phyloP scores from a whole-genome alignment of 1,139 yeast genomes.

The Yamadazyma sp. region DNA sequence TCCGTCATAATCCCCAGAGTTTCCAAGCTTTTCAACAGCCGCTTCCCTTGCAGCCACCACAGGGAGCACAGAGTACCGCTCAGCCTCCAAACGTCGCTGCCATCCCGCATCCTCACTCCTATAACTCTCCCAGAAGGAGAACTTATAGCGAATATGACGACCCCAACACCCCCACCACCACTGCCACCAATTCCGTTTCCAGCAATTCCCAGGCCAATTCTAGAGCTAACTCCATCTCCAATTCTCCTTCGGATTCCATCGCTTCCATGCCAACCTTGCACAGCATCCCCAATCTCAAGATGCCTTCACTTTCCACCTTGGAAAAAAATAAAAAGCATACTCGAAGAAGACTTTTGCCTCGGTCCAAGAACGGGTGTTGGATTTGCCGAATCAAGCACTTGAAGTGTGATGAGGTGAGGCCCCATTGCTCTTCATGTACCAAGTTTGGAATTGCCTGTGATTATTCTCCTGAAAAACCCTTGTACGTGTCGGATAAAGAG shows the following conservation, averaged over 20 bases:
- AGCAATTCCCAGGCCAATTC: conserved; percentile 9
- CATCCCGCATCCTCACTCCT: too few relatives aligned
- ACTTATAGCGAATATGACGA: conserved; percentile 6
- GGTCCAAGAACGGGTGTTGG: conserved; percentile 51
- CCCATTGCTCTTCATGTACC: conserved; percentile 38
- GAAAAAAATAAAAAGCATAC: conserved; percentile 30
- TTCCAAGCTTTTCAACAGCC: not conserved
- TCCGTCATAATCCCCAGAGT: conserved; percentile 15
- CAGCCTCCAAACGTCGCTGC: not conserved
- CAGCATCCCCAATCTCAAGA: conserved; percentile 1
- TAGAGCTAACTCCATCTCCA: conserved; percentile 7
- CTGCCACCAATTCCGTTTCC: conserved; percentile 7
- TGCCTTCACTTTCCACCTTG: not conserved
- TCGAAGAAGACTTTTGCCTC: conserved; percentile 41
- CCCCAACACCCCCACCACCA: conserved; percentile 8
- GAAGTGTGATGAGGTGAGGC: conserved; percentile 46
- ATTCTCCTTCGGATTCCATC: conserved; percentile 8
- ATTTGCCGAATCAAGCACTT: conserved; percentile 51
- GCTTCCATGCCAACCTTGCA: conserved; percentile 1
- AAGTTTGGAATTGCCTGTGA: conserved; percentile 48
- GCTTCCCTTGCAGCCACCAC: not conserved
- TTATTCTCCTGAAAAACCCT: conserved; percentile 42
- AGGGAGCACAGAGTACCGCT: not conserved
- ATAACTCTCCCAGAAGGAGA: conserved; percentile 9
- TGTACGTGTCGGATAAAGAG: conserved; percentile 39